phyloP scores from a whole-genome alignment of 306 rosid species.

The Prinsepia uniflora region DNA sequence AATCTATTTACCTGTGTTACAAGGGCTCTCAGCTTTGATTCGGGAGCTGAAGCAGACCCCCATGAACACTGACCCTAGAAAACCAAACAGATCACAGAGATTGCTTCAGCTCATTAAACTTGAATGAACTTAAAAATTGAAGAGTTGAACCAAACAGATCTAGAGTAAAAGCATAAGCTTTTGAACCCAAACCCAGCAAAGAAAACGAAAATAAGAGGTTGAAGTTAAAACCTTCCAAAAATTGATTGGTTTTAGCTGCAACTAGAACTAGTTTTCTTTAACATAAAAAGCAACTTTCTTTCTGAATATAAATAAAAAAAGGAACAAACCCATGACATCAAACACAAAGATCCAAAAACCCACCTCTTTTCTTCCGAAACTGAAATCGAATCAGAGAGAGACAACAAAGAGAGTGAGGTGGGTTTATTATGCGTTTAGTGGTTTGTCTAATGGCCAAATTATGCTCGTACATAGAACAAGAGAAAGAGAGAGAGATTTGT shows the following conservation, averaged over 20 bases:
- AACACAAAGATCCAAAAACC: slow-evolving; percentile 14
- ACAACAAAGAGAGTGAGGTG: slow-evolving; percentile 5
- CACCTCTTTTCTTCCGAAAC: slow-evolving; percentile 14
- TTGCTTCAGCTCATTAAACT: slow-evolving; percentile 9
- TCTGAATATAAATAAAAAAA: neutral
- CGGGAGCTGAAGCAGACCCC: slow-evolving; percentile 51
- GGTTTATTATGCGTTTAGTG: slow-evolving; percentile 7
- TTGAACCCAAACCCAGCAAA: neutral
- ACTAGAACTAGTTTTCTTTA: neutral
- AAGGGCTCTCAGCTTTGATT: slow-evolving; percentile 47
- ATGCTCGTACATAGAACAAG: slow-evolving; percentile 5
- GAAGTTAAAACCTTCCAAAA: slow-evolving; percentile 4
- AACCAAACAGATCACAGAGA: slow-evolving; percentile 29
- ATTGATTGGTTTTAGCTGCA: slow-evolving; percentile 1
- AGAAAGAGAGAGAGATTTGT: neutral
- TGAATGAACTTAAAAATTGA: slow-evolving; percentile 10
- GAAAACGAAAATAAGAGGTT: neutral
- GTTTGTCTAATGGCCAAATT: slow-evolving; percentile 9
- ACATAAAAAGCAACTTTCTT: neutral
- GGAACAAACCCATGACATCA: slow-evolving; percentile 4
- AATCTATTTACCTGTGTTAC: slow-evolving; percentile 35
- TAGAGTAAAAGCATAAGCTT: slow-evolving; percentile 14
- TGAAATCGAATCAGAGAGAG: neutral
- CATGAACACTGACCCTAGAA: slow-evolving; percentile 30
- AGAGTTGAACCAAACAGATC: slow-evolving; percentile 32